Conservation (phyloP, 2,329 filamentous ascomycete genomes). For the Corniculantispora saksenae region DNA sequence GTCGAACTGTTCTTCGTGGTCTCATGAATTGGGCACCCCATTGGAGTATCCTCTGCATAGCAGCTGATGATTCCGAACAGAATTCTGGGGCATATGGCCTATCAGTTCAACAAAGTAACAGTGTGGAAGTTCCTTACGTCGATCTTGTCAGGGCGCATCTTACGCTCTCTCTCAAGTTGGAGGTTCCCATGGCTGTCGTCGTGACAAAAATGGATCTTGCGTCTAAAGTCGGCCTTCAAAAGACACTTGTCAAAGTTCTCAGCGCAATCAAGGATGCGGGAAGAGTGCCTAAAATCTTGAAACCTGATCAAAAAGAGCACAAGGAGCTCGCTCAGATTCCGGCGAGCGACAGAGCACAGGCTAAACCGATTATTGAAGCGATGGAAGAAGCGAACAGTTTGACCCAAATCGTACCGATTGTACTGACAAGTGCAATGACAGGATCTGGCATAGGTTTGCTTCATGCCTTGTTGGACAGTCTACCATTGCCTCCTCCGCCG, state of each 20-base stretch:
- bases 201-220: slow-evolving; percentile 92
- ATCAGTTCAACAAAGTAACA: background rate
- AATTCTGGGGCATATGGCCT: slow-evolving; percentile 24
- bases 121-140: slow-evolving; percentile 35
- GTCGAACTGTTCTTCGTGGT: slow-evolving; percentile 83
- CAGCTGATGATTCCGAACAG: slow-evolving; percentile 69
- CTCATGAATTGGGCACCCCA: slow-evolving; percentile 96
- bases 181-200: slow-evolving; percentile 74
- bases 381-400: slow-evolving; percentile 47
- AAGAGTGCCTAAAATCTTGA: slow-evolving; percentile 73
- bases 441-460: slow-evolving; percentile 79
- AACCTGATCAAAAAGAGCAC: slow-evolving; percentile 50
- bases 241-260: slow-evolving; percentile 71
- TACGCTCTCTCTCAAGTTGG: slow-evolving; percentile 78
- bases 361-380: slow-evolving; percentile 54
- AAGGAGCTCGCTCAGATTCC: slow-evolving; percentile 60
- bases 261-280: slow-evolving; percentile 75
- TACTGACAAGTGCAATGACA: slow-evolving; percentile 84
- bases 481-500: slow-evolving; percentile 67
- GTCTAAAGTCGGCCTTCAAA: slow-evolving; percentile 68
- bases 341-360: slow-evolving; percentile 56
- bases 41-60: slow-evolving; percentile 86
- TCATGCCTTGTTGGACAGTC: slow-evolving; percentile 75
- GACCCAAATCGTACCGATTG: slow-evolving; percentile 70
- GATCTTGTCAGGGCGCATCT: slow-evolving; percentile 80